Percentiles rank a stretch among this genome's conserved stretches.
phyloP scores from a whole-genome alignment of 768 basidiomycete genomes.

The Hortiboletus campestris region DNA sequence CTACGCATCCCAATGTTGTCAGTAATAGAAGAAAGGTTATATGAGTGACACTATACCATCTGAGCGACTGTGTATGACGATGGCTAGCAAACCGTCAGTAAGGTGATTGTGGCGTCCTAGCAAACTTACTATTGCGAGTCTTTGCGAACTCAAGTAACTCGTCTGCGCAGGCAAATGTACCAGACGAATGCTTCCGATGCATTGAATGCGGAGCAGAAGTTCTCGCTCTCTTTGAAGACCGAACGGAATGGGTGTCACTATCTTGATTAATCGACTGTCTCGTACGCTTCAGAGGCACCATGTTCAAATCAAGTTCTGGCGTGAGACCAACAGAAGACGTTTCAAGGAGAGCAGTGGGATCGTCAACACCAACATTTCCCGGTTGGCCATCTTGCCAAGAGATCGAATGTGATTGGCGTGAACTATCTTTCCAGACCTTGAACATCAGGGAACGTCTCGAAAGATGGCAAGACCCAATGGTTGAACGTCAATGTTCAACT shows the following conservation, averaged over 20 bases:
- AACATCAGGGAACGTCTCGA: constrained; percentile 14
- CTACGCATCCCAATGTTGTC: constrained; percentile 9
- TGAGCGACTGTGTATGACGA: constrained; percentile 15
- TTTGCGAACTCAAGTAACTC: constrained; percentile 20
- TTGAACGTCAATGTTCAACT: too few species aligned
- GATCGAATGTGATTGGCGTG: constrained; percentile 3
- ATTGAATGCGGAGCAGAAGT: background rate
- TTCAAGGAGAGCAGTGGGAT: constrained; percentile 21
- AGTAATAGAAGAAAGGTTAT: background rate
- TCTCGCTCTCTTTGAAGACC: constrained; percentile 13
- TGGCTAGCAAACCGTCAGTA: constrained; percentile 14
- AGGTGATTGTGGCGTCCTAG: background rate
- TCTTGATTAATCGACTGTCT: constrained; percentile 7
- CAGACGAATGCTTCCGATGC: background rate
- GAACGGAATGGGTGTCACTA: background rate
- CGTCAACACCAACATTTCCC: constrained; percentile 29
- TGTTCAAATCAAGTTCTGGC: constrained; percentile 10
- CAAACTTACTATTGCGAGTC: constrained; percentile 21
- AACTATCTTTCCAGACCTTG: constrained; percentile 23
- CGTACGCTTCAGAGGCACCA: constrained; percentile 10
- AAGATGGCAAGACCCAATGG: background rate
- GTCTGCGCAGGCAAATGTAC: constrained; percentile 2
- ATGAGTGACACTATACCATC: constrained; percentile 14
- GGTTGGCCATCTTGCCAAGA: constrained; percentile 9
- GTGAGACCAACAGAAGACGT: constrained; percentile 10